phyloP scores from a whole-genome alignment of 805 yeast genomes.

The Candida corydali region DNA sequence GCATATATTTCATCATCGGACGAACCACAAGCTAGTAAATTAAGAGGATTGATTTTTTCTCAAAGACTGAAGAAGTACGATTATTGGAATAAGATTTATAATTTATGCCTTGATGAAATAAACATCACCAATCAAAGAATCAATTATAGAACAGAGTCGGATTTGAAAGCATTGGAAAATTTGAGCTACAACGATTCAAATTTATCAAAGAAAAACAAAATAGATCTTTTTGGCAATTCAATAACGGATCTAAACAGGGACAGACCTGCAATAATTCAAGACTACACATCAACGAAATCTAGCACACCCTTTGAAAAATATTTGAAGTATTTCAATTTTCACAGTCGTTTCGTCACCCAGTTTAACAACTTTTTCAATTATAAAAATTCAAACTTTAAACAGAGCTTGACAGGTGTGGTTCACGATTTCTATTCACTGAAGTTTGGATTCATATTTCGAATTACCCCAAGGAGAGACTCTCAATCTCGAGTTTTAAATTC shows the following conservation, averaged over 20 bases:
- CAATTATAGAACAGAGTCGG: constrained; percentile 27
- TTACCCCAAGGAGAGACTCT: constrained; percentile 48
- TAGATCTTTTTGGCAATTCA: constrained; percentile 38
- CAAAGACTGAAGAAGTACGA: constrained; percentile 42
- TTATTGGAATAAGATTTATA: constrained; percentile 57
- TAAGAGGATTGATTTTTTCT: constrained; percentile 52
- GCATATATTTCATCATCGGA: constrained; percentile 56
- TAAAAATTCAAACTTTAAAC: not conserved
- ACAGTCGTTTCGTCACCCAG: not conserved
- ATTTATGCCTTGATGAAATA: constrained; percentile 56
- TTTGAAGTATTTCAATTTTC: not conserved
- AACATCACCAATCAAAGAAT: constrained; percentile 44
- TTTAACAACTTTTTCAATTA: not conserved
- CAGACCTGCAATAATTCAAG: constrained; percentile 2
- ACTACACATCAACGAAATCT: constrained; percentile 4
- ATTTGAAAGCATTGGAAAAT: constrained; percentile 26
- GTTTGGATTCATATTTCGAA: constrained; percentile 32
- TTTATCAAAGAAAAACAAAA: constrained; percentile 15
- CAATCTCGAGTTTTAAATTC: constrained; percentile 60
- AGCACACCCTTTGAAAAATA: not conserved
- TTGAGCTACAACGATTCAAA: too few species aligned
- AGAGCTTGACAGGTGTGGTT: not conserved
- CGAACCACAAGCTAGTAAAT: constrained; percentile 35
- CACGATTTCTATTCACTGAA: constrained; percentile 26
- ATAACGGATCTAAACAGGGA: not conserved